phyloP scores from a whole-genome alignment of 1,139 yeast genomes.

The Hansenula lynferdii region DNA sequence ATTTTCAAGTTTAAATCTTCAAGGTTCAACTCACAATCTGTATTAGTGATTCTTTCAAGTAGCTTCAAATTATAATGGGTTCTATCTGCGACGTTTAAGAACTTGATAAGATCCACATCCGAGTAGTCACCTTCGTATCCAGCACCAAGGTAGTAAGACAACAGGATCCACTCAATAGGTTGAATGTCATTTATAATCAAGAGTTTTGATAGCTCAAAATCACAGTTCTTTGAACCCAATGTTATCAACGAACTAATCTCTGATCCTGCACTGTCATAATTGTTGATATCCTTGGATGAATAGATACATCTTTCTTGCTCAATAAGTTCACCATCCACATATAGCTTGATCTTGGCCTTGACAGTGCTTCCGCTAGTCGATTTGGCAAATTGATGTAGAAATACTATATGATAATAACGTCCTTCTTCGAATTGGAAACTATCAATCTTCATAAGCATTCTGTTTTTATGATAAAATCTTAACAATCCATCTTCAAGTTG shows the following conservation, averaged over 20 bases:
- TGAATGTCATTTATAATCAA: conserved; percentile 23
- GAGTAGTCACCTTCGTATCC: conserved; percentile 34
- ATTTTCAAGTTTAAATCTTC: conserved; percentile 14
- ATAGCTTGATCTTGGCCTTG: conserved; percentile 16
- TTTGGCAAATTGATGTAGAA: conserved; percentile 13
- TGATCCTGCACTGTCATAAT: neutral
- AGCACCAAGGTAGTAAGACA: conserved; percentile 34
- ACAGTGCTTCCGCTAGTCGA: conserved; percentile 6
- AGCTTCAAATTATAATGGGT: conserved; percentile 28
- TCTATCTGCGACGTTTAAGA: conserved; percentile 29
- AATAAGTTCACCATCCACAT: conserved; percentile 17
- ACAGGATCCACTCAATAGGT: conserved; percentile 30
- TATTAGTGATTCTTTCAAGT: conserved; percentile 16
- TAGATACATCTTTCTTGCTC: conserved; percentile 7
- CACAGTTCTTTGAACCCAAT: conserved; percentile 11
- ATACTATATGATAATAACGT: conserved; percentile 15
- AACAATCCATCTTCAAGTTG: conserved; percentile 5
- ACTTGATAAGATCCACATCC: conserved; percentile 28
- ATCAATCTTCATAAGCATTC: conserved; percentile 12
- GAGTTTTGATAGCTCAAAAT: conserved; percentile 17
- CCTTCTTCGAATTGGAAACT: conserved; percentile 12
- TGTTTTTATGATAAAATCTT: conserved; percentile 8
- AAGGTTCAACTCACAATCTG: conserved; percentile 13
- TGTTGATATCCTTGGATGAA: neutral
- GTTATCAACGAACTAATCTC: neutral